Conservation (phyloP, 768 basidiomycete genomes). For the Boletus subcaerulescens region DNA sequence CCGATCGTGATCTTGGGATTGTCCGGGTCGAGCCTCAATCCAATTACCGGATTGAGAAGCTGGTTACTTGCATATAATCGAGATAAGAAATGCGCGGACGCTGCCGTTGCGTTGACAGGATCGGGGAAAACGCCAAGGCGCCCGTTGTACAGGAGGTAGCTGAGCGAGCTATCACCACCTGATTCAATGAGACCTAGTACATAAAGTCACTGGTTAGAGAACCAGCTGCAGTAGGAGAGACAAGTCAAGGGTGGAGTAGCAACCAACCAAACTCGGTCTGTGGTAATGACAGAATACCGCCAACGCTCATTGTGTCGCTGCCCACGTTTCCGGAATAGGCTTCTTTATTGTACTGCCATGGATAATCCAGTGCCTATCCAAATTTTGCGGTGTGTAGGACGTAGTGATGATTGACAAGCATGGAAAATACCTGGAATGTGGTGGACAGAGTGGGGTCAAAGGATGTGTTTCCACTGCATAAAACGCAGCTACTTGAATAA, state of each 20-base stretch:
- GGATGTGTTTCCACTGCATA: slow-evolving; percentile 19
- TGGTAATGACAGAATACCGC: slow-evolving; percentile 10
- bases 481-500: slow-evolving; percentile 20
- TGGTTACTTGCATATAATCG: slow-evolving; percentile 10
- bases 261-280: slow-evolving; percentile 16
- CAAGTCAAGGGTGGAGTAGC: too few relatives aligned
- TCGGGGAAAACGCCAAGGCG: slow-evolving; percentile 20
- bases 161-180: slow-evolving; percentile 9
- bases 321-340: slow-evolving; percentile 13
- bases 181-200: slow-evolving; percentile 13
- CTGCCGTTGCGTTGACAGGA: slow-evolving; percentile 19
- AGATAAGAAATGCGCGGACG: slow-evolving; percentile 15
- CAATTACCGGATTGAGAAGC: slow-evolving; percentile 24
- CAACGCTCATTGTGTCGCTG: slow-evolving; percentile 16
- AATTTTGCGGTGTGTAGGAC: neutral
- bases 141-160: slow-evolving; percentile 22
- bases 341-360: slow-evolving; percentile 9
- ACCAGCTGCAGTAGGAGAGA: neutral
- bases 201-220: neutral
- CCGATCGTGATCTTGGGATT: slow-evolving; percentile 28
- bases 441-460: slow-evolving; percentile 14
- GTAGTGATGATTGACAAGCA: neutral
- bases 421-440: slow-evolving; percentile 14
- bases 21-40: slow-evolving; percentile 19
- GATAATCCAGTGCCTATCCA: slow-evolving; percentile 9